Percentiles rank a stretch among this genome's conserved stretches.
Conservation (phyloP, 192 early-diverging fungal genomes). For the Coemansia pectinata region DNA sequence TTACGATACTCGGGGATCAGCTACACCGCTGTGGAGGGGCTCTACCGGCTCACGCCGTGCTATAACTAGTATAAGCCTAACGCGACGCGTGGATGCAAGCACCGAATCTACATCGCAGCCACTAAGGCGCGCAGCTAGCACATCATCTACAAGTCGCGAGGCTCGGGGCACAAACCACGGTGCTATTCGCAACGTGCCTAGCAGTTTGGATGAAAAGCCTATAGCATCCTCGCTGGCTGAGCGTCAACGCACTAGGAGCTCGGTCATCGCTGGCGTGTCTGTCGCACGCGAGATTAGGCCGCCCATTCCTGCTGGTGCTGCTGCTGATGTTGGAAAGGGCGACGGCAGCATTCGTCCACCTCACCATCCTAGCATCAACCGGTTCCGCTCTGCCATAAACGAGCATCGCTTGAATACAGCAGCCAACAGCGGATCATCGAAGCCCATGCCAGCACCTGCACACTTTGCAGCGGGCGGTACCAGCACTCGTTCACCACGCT, state of each 20-base stretch:
- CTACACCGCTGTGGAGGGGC: conserved; percentile 29
- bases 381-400: conserved; percentile 27
- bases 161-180: neutral
- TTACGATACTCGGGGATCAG: conserved; percentile 26
- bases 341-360: conserved; percentile 25
- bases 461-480: neutral
- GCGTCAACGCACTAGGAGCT: conserved; percentile 9
- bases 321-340: neutral
- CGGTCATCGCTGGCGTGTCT: neutral
- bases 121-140: conserved; percentile 8
- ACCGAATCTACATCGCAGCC: conserved; percentile 3
- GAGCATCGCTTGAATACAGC: conserved; percentile 18
- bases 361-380: conserved; percentile 39
- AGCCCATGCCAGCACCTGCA: neutral
- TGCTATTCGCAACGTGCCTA: neutral
- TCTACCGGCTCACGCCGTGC: conserved; percentile 9
- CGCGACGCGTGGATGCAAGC: neutral
- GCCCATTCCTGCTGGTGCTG: neutral
- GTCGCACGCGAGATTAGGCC: neutral
- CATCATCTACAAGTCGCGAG: conserved; percentile 11
- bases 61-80: conserved; percentile 28
- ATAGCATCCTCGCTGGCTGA: conserved; percentile 5
- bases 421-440: neutral
- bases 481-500: neutral
- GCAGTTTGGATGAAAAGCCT: conserved; percentile 14